Base-by-base conservation (phyloP, 2,329 filamentous ascomycete genomes). In the Didymella pomorum region DNA sequence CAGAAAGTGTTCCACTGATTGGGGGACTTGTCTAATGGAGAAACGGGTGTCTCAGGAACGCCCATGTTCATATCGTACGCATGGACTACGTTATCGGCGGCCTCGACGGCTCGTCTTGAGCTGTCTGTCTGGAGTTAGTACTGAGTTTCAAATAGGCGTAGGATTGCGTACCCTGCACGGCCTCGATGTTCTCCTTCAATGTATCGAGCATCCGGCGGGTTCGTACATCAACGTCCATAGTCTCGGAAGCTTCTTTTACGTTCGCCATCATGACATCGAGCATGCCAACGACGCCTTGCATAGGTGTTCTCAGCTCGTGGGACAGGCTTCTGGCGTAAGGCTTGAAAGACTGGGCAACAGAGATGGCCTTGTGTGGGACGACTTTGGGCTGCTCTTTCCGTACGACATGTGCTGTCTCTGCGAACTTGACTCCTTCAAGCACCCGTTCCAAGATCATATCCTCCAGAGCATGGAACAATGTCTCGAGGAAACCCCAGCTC, bases 221-320 rank as follows among this genome's bases (percentile, higher is more conserved):
- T 49, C 78, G 79, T 6, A 82, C 70, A 58, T 85, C 82, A 10
- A 77, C 75, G 59, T 85, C 82, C 35, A 79, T 81, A 60, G 85
- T 82, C 62, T 87, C 83, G 8, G 87, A 82, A 18, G 86, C 86
- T 70, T 91, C 88, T 57, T 88, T 82, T 2, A 91, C 86, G 2
- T 87, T 90, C 3, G 88, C 86, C 75, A 90, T 87, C 87, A 91
- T 91, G 60, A 91, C 87, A 76, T 91, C 89, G 42, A 91, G 78
- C 88, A 91, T 91, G 7, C 89, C 89, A 14, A 91, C 87, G 7
- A 91, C 87, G 41, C 89, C 89, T 73, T 91, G 89, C 88, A 91
- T 90, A 1, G 89, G 89, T 3, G 89, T 91, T 61, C 89, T 81
- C 45, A 91, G 74, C 70, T 91, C 89, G 65, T 91, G 89, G 0